Percentiles rank a stretch among this genome's conserved stretches.
These are phyloP conservation scores for Fusarium mundagurra DNA, from an alignment of 2,329 filamentous ascomycete species.

Conservation along the genomic window DNA sequence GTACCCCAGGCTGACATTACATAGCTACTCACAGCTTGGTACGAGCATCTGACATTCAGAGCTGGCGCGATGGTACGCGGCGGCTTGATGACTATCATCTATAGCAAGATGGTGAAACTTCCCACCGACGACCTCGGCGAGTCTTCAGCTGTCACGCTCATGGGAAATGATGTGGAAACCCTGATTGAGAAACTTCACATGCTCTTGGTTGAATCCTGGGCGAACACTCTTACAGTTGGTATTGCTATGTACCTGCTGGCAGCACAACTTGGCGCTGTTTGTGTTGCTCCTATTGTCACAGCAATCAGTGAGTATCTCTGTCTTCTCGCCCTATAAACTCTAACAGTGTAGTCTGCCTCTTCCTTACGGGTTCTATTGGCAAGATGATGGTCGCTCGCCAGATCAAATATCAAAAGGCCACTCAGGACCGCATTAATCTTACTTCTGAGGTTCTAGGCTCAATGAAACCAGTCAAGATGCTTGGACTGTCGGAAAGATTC, in stretches of 20 bases:
- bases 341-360: conserved; percentile 33
- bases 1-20: background rate
- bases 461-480: conserved; percentile 49
- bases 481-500: conserved; percentile 45
- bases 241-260: conserved; percentile 47
- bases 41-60: conserved; percentile 47
- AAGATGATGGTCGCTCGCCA: conserved; percentile 43
- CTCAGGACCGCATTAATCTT: conserved; percentile 47
- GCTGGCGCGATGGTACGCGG: conserved; percentile 45
- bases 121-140: conserved; percentile 40
- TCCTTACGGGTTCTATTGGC: conserved; percentile 36
- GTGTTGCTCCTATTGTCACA: conserved; percentile 46
- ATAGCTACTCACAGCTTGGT: conserved; percentile 44
- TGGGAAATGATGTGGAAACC: conserved; percentile 48
- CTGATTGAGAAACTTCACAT: conserved; percentile 41
- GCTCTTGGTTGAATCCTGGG: conserved; percentile 47
- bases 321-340: rapidly evolving
- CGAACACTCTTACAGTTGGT: conserved; percentile 44
- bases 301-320: conserved; percentile 42
- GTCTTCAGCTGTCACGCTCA: conserved; percentile 45
- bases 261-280: conserved; percentile 47
- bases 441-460: conserved; percentile 46
- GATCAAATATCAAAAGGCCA: conserved; percentile 47
- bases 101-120: conserved; percentile 45
- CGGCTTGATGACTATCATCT: conserved; percentile 45